Evolutionary conservation across 805 yeast species (phyloP), one percentile per base, ranked within the genome.

Genomic region (Jamesozyma hellenica): DNA sequence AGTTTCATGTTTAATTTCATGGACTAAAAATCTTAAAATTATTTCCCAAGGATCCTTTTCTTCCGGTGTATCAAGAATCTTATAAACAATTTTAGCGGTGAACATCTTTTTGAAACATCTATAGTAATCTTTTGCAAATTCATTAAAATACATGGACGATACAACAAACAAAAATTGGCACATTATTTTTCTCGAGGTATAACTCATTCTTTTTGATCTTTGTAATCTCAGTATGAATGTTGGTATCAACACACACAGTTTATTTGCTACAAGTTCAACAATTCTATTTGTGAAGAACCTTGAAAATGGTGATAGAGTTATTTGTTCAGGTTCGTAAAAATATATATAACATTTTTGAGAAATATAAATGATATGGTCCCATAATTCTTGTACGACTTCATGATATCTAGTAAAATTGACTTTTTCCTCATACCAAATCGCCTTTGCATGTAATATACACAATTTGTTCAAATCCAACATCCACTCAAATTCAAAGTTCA

Each of bases 71-170:
- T 46, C 47, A 38, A 54, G 45, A 15, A 54, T 50, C 35, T 53
- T 56, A 33, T 51, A 56, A 27, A 43, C 43, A 5, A 58, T 45
- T 37, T 57, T 57, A 4, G 55, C 53, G 8, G 52, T 44, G 34
- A 58, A 58, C 55, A 58, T 49, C 33, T 52, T 52, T 39, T 48
- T 53, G 35, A 57, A 58, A 34, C 54, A 42, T 16, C 55, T 50
- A 34, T 56, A 57, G 34, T 56, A 53, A 19, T 55, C 56, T n/a
- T 45, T 42, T 2, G 53, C 57, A 38, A 56, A 48, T 36, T 56
- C 55, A 36, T 57, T 57, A 36, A 56, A 58, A 40, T 52, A 58
- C 38, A 55, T 42, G 5, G 60, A 52, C 2, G 53, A 47, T 3
- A 57, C 35, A 6, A 49, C 48, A 32, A 45, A 46, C 12, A 50